Conservation (phyloP, 2,329 filamentous ascomycete species). For the Alternaria sp. region DNA sequence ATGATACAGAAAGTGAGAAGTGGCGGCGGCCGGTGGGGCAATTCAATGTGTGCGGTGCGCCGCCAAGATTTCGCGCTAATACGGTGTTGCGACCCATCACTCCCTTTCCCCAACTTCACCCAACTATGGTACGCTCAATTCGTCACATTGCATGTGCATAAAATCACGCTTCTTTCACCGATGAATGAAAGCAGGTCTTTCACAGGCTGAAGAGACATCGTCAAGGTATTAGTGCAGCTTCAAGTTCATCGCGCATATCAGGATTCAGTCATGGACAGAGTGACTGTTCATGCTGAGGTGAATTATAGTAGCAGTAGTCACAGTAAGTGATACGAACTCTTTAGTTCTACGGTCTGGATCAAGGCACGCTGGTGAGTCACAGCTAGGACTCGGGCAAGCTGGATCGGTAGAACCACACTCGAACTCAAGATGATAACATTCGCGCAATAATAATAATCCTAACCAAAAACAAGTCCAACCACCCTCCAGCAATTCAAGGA, state of each 20-base stretch:
- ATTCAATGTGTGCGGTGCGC: conserved; percentile 23
- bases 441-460: not conserved
- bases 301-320: no score
- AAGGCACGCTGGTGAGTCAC: no score
- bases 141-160: no score
- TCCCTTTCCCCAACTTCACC: not conserved
- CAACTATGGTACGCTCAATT: not conserved
- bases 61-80: conserved; percentile 27
- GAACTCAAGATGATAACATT: not conserved
- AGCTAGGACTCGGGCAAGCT: no score
- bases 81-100: conserved; percentile 6
- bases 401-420: no score
- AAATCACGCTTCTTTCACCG: not conserved
- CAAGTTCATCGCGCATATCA: not conserved
- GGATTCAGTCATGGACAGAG: not conserved
- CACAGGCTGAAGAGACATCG: not conserved
- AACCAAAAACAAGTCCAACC: not conserved
- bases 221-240: not conserved
- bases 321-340: no score
- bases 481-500: not conserved
- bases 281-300: not conserved
- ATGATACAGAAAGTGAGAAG: conserved; percentile 12
- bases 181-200: no score
- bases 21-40: conserved; percentile 22
- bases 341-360: no score